Evolutionary conservation across 768 basidiomycete genomes (phyloP), one percentile per base, ranked within the genome.

Genomic region (Boletellus sp.): DNA sequence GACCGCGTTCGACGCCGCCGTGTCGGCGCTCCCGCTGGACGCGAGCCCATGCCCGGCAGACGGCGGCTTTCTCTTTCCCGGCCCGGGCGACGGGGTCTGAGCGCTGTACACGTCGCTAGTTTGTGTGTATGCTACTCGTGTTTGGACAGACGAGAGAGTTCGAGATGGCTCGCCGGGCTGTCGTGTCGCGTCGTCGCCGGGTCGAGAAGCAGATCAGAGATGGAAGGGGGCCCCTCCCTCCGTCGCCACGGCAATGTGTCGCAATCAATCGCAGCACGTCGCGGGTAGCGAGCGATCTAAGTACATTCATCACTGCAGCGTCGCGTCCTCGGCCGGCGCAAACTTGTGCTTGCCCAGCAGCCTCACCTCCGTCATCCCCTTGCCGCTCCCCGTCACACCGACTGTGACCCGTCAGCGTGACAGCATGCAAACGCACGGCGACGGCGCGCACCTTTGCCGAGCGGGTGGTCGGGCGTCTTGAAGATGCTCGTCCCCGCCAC

Each of bases 401-500:
- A 94, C 91, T 93, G 52, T 3, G 28, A n/a, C 8, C 9, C 28
- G 28, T 11, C 3, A 10, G 6, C 9, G 28, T 28, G 28, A 8
- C 8, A 28, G 28, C 11, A n/a, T n/a, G n/a, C 8, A 7, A 2
- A 28, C 28, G n/a, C 8, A 28, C 28, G 3, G 28, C 9, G 65
- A 68, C 55, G 58, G 68, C 50, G 64, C 79, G 39, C 59, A 88
- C 92, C 92, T 78, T 76, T 80, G 22, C 92, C 93, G 17, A 90
- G 65, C 11, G 92, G 92, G 64, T 94, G 93, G 57, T 93, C 92
- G 12, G 93, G 93, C 4, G 90, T 94, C 73, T 92, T 91, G 77
- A 94, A 94, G 56, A 94, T 94, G 60, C 90, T 93, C 55, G 87
- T 92, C 23, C 93, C 93, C 26, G 86, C 71, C 31, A 91, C 79